phyloP scores from a whole-genome alignment of 345 rosid species.

The Geranium brycei region DNA sequence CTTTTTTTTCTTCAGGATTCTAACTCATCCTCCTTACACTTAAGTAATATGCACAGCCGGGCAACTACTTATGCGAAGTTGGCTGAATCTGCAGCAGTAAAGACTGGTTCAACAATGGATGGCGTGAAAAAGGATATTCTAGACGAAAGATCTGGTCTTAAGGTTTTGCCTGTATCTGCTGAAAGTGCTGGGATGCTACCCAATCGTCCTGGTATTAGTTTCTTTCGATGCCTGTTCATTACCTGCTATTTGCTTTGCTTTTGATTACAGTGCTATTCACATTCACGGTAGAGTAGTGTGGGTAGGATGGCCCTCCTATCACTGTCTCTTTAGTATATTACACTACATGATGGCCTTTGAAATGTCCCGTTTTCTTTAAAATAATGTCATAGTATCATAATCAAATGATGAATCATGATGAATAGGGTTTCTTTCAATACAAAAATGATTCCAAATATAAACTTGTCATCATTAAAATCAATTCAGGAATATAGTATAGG shows the following conservation, averaged over 20 bases:
- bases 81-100: constrained; percentile 36
- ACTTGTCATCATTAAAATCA: background rate
- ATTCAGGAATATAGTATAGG: too few species aligned
- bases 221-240: background rate
- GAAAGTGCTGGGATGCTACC: constrained; percentile 75
- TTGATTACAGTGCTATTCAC: too few species aligned
- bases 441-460: too few species aligned
- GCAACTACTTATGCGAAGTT: constrained; percentile 51
- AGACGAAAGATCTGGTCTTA: constrained; percentile 22
- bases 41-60: constrained; percentile 46
- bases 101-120: constrained; percentile 15
- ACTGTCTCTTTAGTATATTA: background rate
- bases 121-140: constrained; percentile 17
- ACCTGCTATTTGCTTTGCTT: too few species aligned
- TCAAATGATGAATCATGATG: too few species aligned
- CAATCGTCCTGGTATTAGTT: constrained; percentile 30
- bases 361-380: background rate
- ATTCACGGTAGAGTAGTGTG: too few species aligned
- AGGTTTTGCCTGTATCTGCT: constrained; percentile 72
- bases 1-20: constrained; percentile 16
- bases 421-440: background rate
- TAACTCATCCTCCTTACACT: constrained; percentile 19
- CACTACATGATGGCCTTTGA: background rate
- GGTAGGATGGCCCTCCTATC: background rate
- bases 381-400: too few species aligned